phyloP scores from a whole-genome alignment of 139 green algal genomes.

The Prasinococcaceae sp. region DNA sequence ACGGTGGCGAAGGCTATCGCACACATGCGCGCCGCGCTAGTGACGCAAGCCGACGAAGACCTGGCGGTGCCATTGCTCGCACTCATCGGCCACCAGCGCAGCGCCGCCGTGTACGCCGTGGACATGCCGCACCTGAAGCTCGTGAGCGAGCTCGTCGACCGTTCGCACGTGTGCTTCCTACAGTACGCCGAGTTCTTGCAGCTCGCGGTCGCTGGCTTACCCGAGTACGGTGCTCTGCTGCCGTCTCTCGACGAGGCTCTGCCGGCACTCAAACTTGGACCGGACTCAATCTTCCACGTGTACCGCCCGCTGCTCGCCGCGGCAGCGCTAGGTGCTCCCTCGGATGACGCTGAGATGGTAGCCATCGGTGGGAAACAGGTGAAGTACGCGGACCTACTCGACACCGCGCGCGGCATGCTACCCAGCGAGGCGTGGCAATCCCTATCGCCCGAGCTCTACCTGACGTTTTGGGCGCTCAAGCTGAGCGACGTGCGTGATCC shows the following conservation, averaged over 20 bases:
- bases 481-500: constrained; percentile 38
- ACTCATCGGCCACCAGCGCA: constrained; percentile 57
- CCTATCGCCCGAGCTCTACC: constrained; percentile 38
- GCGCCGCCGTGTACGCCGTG: constrained; percentile 37
- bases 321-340: no score
- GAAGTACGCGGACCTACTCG: no score
- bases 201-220: constrained; percentile 20
- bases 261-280: not conserved
- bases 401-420: not conserved
- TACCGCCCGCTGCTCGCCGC: not conserved
- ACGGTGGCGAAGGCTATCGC: constrained; percentile 2
- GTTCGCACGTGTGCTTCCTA: constrained; percentile 45
- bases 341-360: no score
- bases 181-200: constrained; percentile 58
- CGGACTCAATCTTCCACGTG: not conserved
- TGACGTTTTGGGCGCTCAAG: constrained; percentile 44
- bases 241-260: not conserved
- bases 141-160: constrained; percentile 62
- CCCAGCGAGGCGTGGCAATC: constrained; percentile 9
- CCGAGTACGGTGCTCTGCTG: constrained; percentile 10
- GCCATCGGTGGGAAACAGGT: no score
- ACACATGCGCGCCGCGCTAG: not conserved
- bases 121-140: constrained; percentile 60
- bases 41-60: constrained; percentile 19
- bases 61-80: constrained; percentile 59